Conservation (phyloP, 139 green algal genomes). For the Coelastrella sp. region DNA sequence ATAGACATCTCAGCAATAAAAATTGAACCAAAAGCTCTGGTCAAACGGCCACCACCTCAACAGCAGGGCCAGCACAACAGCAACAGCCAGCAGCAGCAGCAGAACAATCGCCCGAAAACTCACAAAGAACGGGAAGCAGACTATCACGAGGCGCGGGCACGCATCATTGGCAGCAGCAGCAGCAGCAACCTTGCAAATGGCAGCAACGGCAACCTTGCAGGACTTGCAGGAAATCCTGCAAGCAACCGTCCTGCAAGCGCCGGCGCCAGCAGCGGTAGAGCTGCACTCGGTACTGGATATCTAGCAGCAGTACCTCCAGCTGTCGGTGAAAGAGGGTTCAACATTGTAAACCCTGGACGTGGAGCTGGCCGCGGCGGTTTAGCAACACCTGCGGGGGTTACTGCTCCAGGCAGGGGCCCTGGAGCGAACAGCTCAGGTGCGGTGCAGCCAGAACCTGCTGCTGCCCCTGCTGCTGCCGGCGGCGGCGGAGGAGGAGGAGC, state of each 20-base stretch:
- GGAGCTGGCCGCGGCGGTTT: neutral
- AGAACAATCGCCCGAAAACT: neutral
- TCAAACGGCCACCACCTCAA: slow-evolving; percentile 2
- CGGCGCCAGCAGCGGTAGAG: neutral
- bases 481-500: neutral
- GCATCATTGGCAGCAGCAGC: slow-evolving; percentile 6
- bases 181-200: slow-evolving; percentile 5
- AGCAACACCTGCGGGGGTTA: neutral
- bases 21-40: slow-evolving; percentile 25
- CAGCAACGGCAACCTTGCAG: slow-evolving; percentile 5
- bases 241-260: slow-evolving; percentile 12
- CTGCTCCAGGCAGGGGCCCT: neutral
- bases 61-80: neutral
- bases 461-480: neutral
- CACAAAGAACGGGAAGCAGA: slow-evolving; percentile 26
- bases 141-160: slow-evolving; percentile 24
- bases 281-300: neutral
- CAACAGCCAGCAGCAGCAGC: neutral
- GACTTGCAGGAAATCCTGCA: neutral
- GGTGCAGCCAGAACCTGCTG: neutral
- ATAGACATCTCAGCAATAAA: slow-evolving; percentile 35
- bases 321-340: slow-evolving; percentile 26
- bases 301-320: slow-evolving; percentile 31
- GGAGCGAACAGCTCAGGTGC: neutral
- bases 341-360: slow-evolving; percentile 32